phyloP scores from a whole-genome alignment of 768 basidiomycete species.

The Suillus fuscotomentosus region DNA sequence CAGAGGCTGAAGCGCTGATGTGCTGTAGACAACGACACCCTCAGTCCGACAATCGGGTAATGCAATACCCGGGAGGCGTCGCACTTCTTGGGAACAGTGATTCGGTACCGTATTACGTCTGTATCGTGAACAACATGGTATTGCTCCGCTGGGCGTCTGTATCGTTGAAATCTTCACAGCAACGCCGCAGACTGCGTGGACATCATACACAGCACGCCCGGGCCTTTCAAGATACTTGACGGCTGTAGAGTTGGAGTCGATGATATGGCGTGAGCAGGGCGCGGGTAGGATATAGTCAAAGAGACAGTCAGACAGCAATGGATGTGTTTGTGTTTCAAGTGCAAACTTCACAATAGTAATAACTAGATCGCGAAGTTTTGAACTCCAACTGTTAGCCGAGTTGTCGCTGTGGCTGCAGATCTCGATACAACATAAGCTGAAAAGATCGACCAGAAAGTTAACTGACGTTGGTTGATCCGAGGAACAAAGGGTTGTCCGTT shows the following conservation, averaged over 20 bases:
- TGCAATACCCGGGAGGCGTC: no score
- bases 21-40: no score
- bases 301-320: background rate
- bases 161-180: no score
- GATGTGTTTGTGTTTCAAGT: background rate
- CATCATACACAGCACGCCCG: no score
- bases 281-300: background rate
- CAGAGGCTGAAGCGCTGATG: no score
- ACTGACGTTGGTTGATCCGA: constrained; percentile 38
- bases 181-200: no score
- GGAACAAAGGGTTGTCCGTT: no score
- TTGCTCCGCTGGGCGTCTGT: no score
- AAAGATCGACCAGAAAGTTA: background rate
- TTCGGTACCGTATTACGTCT: no score
- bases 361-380: background rate
- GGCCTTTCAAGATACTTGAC: no score
- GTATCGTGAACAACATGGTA: background rate
- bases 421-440: background rate
- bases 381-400: background rate
- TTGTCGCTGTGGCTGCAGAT: constrained; percentile 1
- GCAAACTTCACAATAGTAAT: background rate
- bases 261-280: background rate
- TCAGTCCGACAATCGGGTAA: no score
- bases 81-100: no score
- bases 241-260: background rate